Evolutionary conservation across 2,329 filamentous ascomycete genomes (phyloP), one percentile per base, ranked within the genome.

Genomic region (Fusarium begoniae): DNA sequence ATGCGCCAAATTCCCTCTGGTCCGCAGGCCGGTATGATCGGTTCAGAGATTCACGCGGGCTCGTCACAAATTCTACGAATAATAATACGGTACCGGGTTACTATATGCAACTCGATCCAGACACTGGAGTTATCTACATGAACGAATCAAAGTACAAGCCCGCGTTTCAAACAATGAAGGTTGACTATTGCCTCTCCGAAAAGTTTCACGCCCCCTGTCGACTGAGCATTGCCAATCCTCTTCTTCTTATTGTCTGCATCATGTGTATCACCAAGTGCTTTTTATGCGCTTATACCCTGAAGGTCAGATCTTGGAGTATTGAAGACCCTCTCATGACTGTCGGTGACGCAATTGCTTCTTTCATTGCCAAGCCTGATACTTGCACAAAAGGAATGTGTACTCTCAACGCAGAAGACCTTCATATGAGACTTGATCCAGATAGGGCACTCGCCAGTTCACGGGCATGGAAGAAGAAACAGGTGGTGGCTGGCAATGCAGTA

Each of bases 381-480:
- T 32, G 22, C 28, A 50, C 28, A 32, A 32, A 32, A 3, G 22
- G 28, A 12, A 32, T 50, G 15, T 50, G 47, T 15, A 50, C 47
- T 2, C 28, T 50, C 5, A 8, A 50, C 5, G 11, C 28, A 18
- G 28, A 30, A 7, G 47, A 50, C 22, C 22, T 50, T 3, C 14
- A 32, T 32, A 32, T n/a, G 47, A 32, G 30, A 6, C 22, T 50
- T 2, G 22, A n/a, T 32, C 22, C 28, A 18, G 28, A 50, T 0
- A 32, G 15, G 0, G 15, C 4, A 24, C 47, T 50, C 0, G 14
- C 8, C 3, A 37, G 3, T 11, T 8, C 48, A 11, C n/a, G 17
- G 1, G 3, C 6, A 0, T 53, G 48, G 30, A 37, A 20, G 38
- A 41, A 24, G 10, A 30, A 32, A 18, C 22, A 22, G 4, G 3